Evolutionary conservation across 192 early-diverging fungal genomes (phyloP), one percentile per base, ranked within the genome.

Genomic region (Coemansia sp.): DNA sequence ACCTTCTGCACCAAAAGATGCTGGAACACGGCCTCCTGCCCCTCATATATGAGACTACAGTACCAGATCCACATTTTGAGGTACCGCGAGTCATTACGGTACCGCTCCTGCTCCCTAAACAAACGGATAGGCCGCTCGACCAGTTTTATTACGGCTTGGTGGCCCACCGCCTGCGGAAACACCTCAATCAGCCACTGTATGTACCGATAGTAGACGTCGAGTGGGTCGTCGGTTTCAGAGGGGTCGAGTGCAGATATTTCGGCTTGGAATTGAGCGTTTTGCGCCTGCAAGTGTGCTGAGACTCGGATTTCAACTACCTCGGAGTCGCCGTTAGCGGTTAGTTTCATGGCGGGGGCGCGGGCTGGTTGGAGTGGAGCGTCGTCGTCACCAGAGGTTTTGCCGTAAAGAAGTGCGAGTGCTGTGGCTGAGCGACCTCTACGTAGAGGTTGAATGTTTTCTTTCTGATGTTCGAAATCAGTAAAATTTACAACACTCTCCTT

Each of bases 361-460:
- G 16, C 18, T 16, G 20, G 67, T 33, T 9, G 75, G 71, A 38
- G 50, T 76, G 75, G 15, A 65, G 66, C 20, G 58, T 57, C 62
- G 27, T 24, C 29, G 29, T 29, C 29, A 29, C 29, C 8, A 12
- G 33, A n/a, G 12, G 62, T 43, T 41, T 40, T 68, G 29, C 79
- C 75, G 71, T 81, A 85, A 29, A 86, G 52, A 3, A 68, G 66
- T 0, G 83, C 68, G 1, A 89, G 71, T 6, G 79, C 65, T 11
- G 68, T 73, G n/a, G 89, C 92, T 47, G 86, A 89, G 10, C 93
- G 86, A 13, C 93, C 93, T 29, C 89, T 73, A 5, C 78, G 75
- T 10, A 88, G 66, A 22, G 92, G 92, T 34, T 87, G 78, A 40
- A 94, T 91, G 80, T 94, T 94, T 76, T 94, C 93, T 70, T 92